Base-by-base conservation (phyloP, 2,329 filamentous ascomycete genomes). In the Pezicula radicicola region DNA sequence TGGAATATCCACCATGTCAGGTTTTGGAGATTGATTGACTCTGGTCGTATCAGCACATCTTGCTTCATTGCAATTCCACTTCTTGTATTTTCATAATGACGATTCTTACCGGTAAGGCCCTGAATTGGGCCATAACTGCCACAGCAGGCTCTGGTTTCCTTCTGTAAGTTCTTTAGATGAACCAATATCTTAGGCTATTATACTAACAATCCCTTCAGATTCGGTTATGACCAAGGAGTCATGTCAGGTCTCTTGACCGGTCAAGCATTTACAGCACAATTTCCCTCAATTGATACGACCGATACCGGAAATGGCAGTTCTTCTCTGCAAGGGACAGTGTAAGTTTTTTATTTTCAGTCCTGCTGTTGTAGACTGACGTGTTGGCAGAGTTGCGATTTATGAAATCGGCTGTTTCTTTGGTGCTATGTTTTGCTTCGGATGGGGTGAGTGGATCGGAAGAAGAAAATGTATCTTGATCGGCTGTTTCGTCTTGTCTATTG, bases 211-310 rank as follows among this genome's bases (percentile, higher is more conserved):
- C 69, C 3, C 68, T 69, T 65, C 19, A 65, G 70, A 16, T 75
- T 79, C 55, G 77, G 77, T 45, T 80, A 80, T 83, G 87, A 89
- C 66, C 84, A 88, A 69, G 83, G 86, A 64, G 85, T 89, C 13
- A 89, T 87, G 79, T 86, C 84, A 40, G 83, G 83, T 52, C 81
- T 91, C 56, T 71, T 91, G 49, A 89, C 86, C 2, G 75, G 91
- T 56, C 68, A 76, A 19, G 76, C 76, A 10, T 88, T 87, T 57
- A 70, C 81, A 2, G 58, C 66, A 2, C 66, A 70, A 13, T 83
- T 83, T 56, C 80, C 78, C 0, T 60, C 69, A 27, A 78, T 81
- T 54, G 75, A 81, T 50, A 68, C 72, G 1, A 71, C 67, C 1
- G 55, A 63, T 0, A 54, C 55, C 6, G 66, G 63, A 2, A 52